These are phyloP conservation scores for Apocynum venetum DNA, from an alignment of 257 asterid genomes.

Conservation along the genomic window DNA sequence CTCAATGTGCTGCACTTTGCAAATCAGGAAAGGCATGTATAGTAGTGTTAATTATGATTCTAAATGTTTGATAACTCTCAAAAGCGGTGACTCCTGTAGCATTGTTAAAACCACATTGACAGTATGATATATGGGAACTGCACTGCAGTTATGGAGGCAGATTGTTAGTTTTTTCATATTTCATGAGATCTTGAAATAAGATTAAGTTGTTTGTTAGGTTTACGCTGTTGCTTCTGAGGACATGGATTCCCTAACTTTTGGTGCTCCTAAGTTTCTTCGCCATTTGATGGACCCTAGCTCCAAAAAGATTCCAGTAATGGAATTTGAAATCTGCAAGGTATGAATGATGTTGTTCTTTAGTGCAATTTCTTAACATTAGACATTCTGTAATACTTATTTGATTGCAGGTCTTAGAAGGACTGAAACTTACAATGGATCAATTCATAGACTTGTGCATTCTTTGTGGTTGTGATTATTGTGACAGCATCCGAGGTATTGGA, in stretches of 20 bases:
- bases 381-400: slow-evolving; percentile 18
- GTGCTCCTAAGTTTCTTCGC: slow-evolving; percentile 90
- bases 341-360: slow-evolving; percentile 12
- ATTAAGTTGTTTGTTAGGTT: slow-evolving; percentile 47
- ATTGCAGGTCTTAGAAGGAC: slow-evolving; percentile 78
- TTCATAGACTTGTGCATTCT: slow-evolving; percentile 95
- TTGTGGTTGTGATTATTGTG: slow-evolving; percentile 96
- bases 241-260: slow-evolving; percentile 98
- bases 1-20: slow-evolving; percentile 94
- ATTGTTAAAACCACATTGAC: neutral
- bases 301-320: slow-evolving; percentile 98
- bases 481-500: slow-evolving; percentile 79
- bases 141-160: neutral
- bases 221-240: slow-evolving; percentile 98
- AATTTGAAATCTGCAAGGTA: slow-evolving; percentile 92
- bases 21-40: slow-evolving; percentile 57
- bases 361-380: slow-evolving; percentile 11
- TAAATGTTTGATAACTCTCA: neutral
- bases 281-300: slow-evolving; percentile 99
- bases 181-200: slow-evolving; percentile 10
- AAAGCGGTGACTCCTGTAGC: neutral
- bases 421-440: slow-evolving; percentile 92
- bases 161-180: neutral
- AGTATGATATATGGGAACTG: neutral
- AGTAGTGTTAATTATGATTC: slow-evolving; percentile 1